Conservation (phyloP, 768 basidiomycete genomes). For the Mycena filopes region DNA sequence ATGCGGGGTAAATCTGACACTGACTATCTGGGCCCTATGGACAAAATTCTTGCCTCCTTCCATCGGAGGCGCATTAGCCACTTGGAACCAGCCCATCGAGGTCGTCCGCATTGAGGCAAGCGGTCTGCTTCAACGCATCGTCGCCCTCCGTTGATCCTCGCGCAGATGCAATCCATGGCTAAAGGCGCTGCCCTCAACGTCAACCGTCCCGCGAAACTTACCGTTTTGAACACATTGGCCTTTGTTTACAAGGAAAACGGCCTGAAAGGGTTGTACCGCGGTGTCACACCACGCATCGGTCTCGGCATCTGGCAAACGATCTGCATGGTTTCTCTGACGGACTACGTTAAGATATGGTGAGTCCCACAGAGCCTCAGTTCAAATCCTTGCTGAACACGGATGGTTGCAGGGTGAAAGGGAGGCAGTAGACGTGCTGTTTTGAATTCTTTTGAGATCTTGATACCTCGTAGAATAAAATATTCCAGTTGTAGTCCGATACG, state of each 20-base stretch:
- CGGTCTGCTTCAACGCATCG: conserved; percentile 1
- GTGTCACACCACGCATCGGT: conserved; percentile 96
- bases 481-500: conserved; percentile 23
- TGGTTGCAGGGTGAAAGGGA: conserved; percentile 63
- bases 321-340: conserved; percentile 99
- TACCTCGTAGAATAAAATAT: conserved; percentile 36
- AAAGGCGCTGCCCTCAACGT: conserved; percentile 74
- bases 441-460: conserved; percentile 32
- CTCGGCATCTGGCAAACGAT: conserved; percentile 97
- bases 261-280: conserved; percentile 95
- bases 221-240: conserved; percentile 89
- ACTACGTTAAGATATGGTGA: conserved; percentile 91
- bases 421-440: conserved; percentile 36
- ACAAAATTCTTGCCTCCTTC: conserved; percentile 92
- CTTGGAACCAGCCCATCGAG: conserved; percentile 99
- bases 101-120: conserved; percentile 94
- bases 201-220: conserved; percentile 91
- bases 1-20: conserved; percentile 81
- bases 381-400: conserved; percentile 29
- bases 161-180: conserved; percentile 98
- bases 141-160: conserved; percentile 10
- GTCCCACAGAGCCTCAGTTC: conserved; percentile 27
- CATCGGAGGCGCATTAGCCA: conserved; percentile 93
- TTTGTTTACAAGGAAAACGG: conserved; percentile 98
- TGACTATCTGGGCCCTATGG: conserved; percentile 77